Conservation (phyloP, 2,329 filamentous ascomycete genomes). For the Calycina marina region DNA sequence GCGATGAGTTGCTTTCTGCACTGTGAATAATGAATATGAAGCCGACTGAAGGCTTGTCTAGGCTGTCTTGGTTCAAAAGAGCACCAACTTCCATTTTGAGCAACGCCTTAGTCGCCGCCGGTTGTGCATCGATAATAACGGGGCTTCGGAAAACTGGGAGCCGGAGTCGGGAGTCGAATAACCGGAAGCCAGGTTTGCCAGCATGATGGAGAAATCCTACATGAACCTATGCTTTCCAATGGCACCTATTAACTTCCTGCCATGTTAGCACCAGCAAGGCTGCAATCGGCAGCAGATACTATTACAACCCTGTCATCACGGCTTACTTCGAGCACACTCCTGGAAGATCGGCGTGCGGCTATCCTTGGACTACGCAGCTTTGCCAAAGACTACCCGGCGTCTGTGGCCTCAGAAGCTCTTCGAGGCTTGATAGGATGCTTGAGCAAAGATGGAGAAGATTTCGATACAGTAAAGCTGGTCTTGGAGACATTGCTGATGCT, state of each 20-base stretch:
- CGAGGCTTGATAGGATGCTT: conserved; percentile 76
- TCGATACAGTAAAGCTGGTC: conserved; percentile 90
- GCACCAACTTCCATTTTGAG: background rate
- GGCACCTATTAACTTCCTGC: too few species aligned
- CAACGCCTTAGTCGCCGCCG: background rate
- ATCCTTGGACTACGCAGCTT: conserved; percentile 91
- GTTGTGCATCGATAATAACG: background rate
- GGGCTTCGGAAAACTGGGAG: background rate
- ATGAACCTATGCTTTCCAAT: too few species aligned
- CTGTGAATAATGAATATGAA: conserved; percentile 1
- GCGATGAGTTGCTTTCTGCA: too few species aligned
- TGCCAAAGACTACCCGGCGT: conserved; percentile 90
- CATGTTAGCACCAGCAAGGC: conserved; percentile 68
- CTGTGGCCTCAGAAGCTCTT: conserved; percentile 85
- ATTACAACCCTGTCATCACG: conserved; percentile 82
- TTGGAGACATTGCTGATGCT: conserved; percentile 92
- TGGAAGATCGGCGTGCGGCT: conserved; percentile 87
- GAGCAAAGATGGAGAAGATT: conserved; percentile 79
- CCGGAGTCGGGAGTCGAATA: too few species aligned
- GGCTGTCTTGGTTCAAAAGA: too few species aligned
- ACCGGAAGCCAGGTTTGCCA: too few species aligned
- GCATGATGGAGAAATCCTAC: too few species aligned
- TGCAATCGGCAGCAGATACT: conserved; percentile 83
- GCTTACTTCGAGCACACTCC: conserved; percentile 73
- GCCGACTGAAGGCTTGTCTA: too few species aligned